Evolutionary conservation across 2,329 filamentous ascomycete species (phyloP).

Genomic region (Didymosphaeria variabile): DNA sequence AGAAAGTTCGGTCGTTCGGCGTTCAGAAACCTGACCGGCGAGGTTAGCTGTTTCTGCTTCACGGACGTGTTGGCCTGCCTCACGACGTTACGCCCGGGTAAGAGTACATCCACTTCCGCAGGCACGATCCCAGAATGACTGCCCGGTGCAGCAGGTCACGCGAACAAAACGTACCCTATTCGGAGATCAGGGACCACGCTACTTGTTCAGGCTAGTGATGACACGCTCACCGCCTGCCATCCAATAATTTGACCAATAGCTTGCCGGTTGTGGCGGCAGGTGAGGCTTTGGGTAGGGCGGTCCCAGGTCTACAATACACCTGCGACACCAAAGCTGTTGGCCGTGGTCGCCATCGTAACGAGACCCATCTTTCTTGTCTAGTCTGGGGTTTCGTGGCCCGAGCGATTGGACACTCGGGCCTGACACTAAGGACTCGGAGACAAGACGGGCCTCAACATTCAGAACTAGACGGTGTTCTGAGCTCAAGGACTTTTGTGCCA

Average conservation of each 20-base stretch:
- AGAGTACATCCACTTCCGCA: neutral
- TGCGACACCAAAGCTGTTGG: neutral
- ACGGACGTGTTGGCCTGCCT: neutral
- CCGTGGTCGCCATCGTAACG: neutral
- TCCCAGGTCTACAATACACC: neutral
- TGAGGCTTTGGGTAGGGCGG: neutral
- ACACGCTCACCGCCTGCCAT: constrained; percentile 2
- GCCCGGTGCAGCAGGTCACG: constrained; percentile 9
- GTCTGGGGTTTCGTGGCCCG: neutral
- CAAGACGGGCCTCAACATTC: neutral
- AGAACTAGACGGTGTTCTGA: neutral
- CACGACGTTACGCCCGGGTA: neutral
- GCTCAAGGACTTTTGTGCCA: neutral
- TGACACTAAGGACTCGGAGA: neutral
- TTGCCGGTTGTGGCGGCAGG: constrained; percentile 1
- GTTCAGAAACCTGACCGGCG: neutral
- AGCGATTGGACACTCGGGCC: constrained; percentile 1
- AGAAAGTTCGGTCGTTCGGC: neutral
- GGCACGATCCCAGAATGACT: neutral
- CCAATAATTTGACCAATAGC: neutral
- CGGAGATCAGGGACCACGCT: constrained; percentile 7
- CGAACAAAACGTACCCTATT: neutral
- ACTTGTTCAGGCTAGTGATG: constrained; percentile 5
- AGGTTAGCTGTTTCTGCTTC: neutral
- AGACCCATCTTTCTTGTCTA: neutral